Percentiles rank a stretch among this genome's conserved stretches.
Evolutionary conservation across 352 stramenopile species (phyloP).

Genomic region (Stramenopiles sp.): DNA sequence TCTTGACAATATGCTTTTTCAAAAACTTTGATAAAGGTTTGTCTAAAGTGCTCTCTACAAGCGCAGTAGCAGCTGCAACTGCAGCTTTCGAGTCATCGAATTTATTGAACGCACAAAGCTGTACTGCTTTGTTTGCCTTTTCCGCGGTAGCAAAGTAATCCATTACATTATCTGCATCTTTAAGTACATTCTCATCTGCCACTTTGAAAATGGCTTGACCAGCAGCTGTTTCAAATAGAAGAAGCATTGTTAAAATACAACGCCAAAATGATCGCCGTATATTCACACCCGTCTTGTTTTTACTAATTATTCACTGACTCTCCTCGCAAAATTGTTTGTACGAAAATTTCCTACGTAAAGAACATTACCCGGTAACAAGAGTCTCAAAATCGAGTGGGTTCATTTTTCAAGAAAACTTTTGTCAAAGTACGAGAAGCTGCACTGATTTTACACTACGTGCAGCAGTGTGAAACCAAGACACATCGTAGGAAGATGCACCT

Average conservation of each 20-base stretch:
- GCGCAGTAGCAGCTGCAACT: conserved; percentile 49
- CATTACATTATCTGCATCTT: conserved; percentile 43
- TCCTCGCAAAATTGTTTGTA: too few species aligned
- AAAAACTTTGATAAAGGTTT: conserved; percentile 93
- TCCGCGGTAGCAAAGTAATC: conserved; percentile 54
- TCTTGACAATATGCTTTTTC: conserved; percentile 84
- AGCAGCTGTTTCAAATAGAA: conserved; percentile 93
- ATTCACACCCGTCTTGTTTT: too few species aligned
- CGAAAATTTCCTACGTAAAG: too few species aligned
- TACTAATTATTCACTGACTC: too few species aligned
- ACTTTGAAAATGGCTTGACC: conserved; percentile 98
- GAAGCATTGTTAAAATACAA: conserved; percentile 84
- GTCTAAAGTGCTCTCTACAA: conserved; percentile 84
- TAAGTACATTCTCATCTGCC: conserved; percentile 55
- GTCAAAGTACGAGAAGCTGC: too few species aligned
- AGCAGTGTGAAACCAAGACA: too few species aligned
- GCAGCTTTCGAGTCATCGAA: conserved; percentile 90
- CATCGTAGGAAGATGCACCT: conserved; percentile 79
- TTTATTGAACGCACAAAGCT: conserved; percentile 82
- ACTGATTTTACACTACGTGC: too few species aligned
- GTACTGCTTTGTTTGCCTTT: conserved; percentile 50
- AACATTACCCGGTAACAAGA: too few species aligned
- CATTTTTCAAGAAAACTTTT: too few species aligned
- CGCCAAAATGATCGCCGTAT: too few species aligned
- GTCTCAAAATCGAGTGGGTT: too few species aligned